Base-by-base conservation (phyloP, 768 basidiomycete species). In the Termitomyces sp. region DNA sequence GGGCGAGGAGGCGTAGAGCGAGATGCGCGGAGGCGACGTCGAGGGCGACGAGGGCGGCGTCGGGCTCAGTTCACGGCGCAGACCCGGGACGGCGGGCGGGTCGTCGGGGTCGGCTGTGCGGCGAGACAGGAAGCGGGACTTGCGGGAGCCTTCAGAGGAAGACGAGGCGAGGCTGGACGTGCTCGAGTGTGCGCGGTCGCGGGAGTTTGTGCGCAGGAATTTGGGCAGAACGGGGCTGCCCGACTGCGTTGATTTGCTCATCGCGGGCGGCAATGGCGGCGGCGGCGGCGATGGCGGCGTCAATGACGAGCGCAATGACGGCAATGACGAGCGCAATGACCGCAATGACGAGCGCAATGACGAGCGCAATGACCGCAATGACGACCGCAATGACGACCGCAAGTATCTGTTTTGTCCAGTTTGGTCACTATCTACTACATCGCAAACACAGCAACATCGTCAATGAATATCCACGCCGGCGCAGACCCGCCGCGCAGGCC, bases 131-230 rank as follows among this genome's bases (percentile, higher is more conserved):
- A 79, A 73, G 59, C 68, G 68, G 0, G 64, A 61, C 52, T 72
- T 73, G 48, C 66, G 60, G 46, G 67, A 68, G 35, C 61, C 64
- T 42, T 66, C 66, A 11, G 66, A 53, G 11, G 70, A 67, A 56
- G 67, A 66, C 61, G 72, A 63, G 55, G 68, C 59, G 67, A 73
- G 59, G 68, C 67, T 57, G 73, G 74, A 64, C 34, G 78, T 76
- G 59, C 76, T 77, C 55, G 64, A 57, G 47, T 72, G 71, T n/a
- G 67, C 71, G 23, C 85, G 74, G 71, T 87, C 86, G 44, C 85
- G 78, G 0, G 69, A 66, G 64, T 81, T 78, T 59, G 85, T 88
- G 65, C 87, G 84, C 9, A 89, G 74, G 63, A 89, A 86, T 66
- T 80, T 86, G 65, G 85, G 76, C 85, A n/a, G n/a, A n/a, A n/a